Conservation (phyloP, 2,329 filamentous ascomycete genomes). For the Cladosporium sp. region DNA sequence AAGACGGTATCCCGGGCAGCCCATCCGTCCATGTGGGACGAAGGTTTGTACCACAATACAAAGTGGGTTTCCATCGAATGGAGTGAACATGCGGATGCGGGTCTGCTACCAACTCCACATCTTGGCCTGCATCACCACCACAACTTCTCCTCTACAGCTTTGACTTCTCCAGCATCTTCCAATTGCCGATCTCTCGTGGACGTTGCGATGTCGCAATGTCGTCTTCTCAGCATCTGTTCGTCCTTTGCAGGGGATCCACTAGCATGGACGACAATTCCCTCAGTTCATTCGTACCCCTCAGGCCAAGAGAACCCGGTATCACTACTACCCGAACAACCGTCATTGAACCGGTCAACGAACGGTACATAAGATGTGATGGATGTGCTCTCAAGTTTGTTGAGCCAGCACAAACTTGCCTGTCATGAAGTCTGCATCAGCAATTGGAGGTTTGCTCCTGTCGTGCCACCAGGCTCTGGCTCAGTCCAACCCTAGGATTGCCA, state of each 20-base stretch:
- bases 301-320: slow-evolving; percentile 5
- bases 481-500: neutral
- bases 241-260: slow-evolving; percentile 3
- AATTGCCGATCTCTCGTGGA: slow-evolving; percentile 6
- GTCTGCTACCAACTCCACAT: neutral
- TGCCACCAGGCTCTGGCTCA: slow-evolving; percentile 1
- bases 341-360: neutral
- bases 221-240: neutral
- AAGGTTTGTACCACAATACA: no score
- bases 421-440: slow-evolving; percentile 3
- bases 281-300: slow-evolving; percentile 13
- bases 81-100: no score
- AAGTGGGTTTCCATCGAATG: no score
- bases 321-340: neutral
- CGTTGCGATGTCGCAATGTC: neutral
- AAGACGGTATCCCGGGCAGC: no score
- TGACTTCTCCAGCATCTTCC: neutral
- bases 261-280: neutral
- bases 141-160: neutral
- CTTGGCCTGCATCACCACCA: neutral
- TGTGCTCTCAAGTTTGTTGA: neutral
- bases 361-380: neutral
- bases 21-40: no score
- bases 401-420: neutral
- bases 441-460: slow-evolving; percentile 8